phyloP scores from a whole-genome alignment of 176 grass and related monocot species.

The Hyparrhenia diplandra region DNA sequence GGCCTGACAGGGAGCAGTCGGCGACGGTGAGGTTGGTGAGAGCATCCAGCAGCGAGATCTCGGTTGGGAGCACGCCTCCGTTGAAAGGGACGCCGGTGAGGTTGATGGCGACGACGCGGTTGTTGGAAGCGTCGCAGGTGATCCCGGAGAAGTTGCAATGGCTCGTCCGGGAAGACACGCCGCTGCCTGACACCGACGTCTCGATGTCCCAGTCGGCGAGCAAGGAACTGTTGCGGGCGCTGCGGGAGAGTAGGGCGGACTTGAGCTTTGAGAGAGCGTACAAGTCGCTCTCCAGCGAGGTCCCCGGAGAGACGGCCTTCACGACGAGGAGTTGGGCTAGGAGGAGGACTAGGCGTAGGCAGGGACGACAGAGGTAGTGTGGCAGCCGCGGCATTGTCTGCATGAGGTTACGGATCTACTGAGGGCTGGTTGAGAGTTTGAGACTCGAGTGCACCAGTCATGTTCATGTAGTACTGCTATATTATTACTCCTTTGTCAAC shows the following conservation, averaged over 20 bases:
- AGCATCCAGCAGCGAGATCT: conserved; percentile 39
- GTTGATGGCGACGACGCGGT: conserved; percentile 38
- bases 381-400: not conserved
- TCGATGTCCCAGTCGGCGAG: conserved; percentile 58
- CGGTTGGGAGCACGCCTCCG: conserved; percentile 19
- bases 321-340: not conserved
- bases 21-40: conserved; percentile 64
- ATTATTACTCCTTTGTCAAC: not conserved
- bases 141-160: conserved; percentile 54
- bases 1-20: conserved; percentile 29
- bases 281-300: conserved; percentile 34
- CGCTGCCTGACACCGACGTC: not conserved
- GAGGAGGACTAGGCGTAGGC: not conserved
- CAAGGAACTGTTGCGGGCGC: not conserved
- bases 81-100: conserved; percentile 29
- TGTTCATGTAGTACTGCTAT: too few species aligned
- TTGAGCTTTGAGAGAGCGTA: conserved; percentile 54
- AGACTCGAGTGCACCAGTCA: not conserved
- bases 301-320: not conserved
- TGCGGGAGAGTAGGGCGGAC: conserved; percentile 15
- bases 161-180: not conserved
- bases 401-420: not conserved
- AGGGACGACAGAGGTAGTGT: not conserved
- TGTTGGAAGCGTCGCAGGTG: conserved; percentile 33
- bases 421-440: not conserved